Evolutionary conservation across 768 basidiomycete genomes (phyloP).

Genomic region (Boletus rex-veris): DNA sequence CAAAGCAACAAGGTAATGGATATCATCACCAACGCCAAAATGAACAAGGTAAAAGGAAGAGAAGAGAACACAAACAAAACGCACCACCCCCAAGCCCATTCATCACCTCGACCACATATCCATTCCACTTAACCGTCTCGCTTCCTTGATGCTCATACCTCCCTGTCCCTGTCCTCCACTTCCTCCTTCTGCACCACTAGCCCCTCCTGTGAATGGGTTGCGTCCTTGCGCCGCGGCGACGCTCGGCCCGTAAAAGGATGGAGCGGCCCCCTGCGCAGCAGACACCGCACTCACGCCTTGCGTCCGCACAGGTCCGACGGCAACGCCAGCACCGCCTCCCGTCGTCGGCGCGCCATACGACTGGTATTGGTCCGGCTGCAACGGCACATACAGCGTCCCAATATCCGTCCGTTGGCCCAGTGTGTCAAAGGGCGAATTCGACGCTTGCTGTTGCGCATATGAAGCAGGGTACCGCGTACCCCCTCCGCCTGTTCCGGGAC

Average conservation of each 20-base stretch:
- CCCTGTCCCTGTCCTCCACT: conserved; percentile 20
- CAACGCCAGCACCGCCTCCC: conserved; percentile 29
- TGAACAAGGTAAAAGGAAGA: not conserved
- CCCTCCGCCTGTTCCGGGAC: not conserved
- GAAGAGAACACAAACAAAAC: not conserved
- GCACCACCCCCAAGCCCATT: not conserved
- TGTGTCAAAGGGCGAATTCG: conserved; percentile 52
- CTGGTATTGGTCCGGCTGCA: conserved; percentile 80
- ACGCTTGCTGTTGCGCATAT: conserved; percentile 44
- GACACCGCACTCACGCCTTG: conserved; percentile 39
- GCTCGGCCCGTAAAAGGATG: conserved; percentile 65
- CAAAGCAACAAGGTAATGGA: conserved; percentile 12
- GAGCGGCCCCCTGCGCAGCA: conserved; percentile 24
- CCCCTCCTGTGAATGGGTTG: conserved; percentile 34
- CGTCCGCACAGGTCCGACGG: conserved; percentile 31
- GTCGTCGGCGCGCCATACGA: conserved; percentile 40
- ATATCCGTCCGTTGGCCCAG: conserved; percentile 63
- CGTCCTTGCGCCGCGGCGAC: conserved; percentile 48
- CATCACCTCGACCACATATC: conserved; percentile 74
- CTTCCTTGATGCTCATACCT: conserved; percentile 46
- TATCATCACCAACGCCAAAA: conserved; percentile 3
- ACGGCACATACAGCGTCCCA: conserved; percentile 68
- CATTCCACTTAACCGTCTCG: conserved; percentile 59
- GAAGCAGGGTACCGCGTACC: conserved; percentile 55
- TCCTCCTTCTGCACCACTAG: conserved; percentile 30